Evolutionary conservation across 164 flowering plant species (phyloP).

Genomic region (Vitis rotundifolia): DNA sequence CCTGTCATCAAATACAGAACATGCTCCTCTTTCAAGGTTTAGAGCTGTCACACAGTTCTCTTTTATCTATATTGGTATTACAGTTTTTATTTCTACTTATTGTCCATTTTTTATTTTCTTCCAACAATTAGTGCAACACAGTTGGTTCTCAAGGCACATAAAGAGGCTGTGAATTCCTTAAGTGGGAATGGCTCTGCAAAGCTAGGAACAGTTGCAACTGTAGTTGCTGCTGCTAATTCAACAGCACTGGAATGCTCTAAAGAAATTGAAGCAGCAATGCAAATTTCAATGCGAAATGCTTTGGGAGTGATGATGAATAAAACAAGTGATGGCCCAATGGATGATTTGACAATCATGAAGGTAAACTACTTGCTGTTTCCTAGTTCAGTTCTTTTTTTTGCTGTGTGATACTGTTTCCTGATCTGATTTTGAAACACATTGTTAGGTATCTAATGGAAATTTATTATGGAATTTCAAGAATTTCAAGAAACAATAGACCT

Average conservation of each 20-base stretch:
- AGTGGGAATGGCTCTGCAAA: constrained; percentile 87
- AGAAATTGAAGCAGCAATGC: constrained; percentile 97
- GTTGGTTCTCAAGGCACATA: constrained; percentile 87
- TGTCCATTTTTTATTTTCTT: constrained; percentile 1
- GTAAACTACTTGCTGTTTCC: constrained; percentile 28
- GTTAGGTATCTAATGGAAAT: no score
- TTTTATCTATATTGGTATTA: background rate
- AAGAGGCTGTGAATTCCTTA: constrained; percentile 92
- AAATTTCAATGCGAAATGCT: constrained; percentile 81
- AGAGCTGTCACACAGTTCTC: background rate
- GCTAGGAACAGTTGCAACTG: constrained; percentile 89
- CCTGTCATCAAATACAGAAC: no score
- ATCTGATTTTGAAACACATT: background rate
- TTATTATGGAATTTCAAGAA: no score
- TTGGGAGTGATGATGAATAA: constrained; percentile 60
- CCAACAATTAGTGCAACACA: constrained; percentile 72
- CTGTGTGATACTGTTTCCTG: background rate
- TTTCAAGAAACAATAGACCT: no score
- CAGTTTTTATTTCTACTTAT: background rate
- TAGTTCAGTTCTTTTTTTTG: background rate
- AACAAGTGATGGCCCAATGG: constrained; percentile 75
- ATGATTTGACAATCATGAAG: constrained; percentile 91
- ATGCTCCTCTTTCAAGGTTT: background rate
- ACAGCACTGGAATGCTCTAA: constrained; percentile 82
- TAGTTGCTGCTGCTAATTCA: constrained; percentile 97